Evolutionary conservation across 371 early-diverging fungal genomes (phyloP), one percentile per base, ranked within the genome.

Genomic region (Mucor irregularis): DNA sequence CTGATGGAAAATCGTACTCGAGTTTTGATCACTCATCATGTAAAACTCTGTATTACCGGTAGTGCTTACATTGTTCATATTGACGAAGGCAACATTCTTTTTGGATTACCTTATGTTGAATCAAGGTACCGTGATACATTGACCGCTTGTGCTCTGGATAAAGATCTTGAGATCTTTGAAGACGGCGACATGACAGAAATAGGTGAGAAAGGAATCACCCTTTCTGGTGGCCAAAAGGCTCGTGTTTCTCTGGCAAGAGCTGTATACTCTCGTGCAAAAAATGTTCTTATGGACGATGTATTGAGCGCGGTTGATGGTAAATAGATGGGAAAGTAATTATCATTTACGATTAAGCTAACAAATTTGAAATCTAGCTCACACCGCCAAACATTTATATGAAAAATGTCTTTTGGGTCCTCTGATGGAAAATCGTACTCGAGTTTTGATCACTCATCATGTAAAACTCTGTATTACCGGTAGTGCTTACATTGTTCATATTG

Each of bases 191-290:
- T 76, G 56, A 95, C 96, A 0, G 92, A 93, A 71, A 84, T 95
- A 51, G 96, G 95, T 39, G 95, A 94, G 69, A 85, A 87, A 48
- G 96, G 94, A 7, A 83, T 94, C 28, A 90, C 90, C 4, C 68
- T 95, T 6, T 90, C 91, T 44, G 96, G 97, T 38, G 95, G 95
- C 0, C 91, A 92, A 66, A 86, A 88, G 68, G 90, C 90, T 65
- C 79, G 73, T 52, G 64, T 92, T 21, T 79, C 87, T 3, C 76
- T 91, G 38, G 93, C 93, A 17, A 81, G 93, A 24, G 90, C 93
- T 2, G 87, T 90, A 5, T 90, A 91, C 57, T 85, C 87, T 38
- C 73, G 81, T 46, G 81, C 87, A 17, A 84, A 85, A 16, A 80
- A 76, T 33, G 74, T 92, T 34, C 66, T 92, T 22, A 56, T 92